phyloP scores from a whole-genome alignment of 2,329 filamentous ascomycete species.

The Microthyrium microscopicum region DNA sequence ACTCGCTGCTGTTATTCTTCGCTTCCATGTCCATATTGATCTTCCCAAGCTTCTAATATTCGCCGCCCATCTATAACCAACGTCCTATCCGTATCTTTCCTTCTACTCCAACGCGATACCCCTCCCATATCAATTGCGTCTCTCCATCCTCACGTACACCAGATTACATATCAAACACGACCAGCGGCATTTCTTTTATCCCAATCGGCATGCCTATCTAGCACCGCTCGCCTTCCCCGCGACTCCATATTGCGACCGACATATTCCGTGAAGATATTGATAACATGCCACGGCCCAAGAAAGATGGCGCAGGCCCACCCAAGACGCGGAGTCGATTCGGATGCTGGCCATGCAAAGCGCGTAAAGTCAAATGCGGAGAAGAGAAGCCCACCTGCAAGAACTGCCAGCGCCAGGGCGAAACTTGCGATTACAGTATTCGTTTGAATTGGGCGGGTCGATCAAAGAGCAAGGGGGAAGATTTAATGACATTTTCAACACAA shows the following conservation, averaged over 20 bases:
- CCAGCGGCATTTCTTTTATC: background rate
- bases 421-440: slow-evolving; percentile 66
- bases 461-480: slow-evolving; percentile 33
- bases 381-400: slow-evolving; percentile 44
- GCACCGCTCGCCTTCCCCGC: no score
- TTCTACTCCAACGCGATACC: no score
- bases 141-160: no score
- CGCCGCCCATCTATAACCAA: no score
- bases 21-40: no score
- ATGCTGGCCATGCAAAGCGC: slow-evolving; percentile 62
- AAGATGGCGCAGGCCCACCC: slow-evolving; percentile 43
- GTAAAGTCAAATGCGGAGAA: slow-evolving; percentile 70
- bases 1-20: no score
- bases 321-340: slow-evolving; percentile 52
- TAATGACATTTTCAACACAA: background rate
- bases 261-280: no score
- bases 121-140: no score
- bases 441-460: slow-evolving; percentile 67
- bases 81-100: no score
- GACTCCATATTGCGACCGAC: no score
- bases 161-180: no score
- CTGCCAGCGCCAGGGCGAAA: slow-evolving; percentile 55
- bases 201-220: background rate
- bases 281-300: slow-evolving; percentile 50
- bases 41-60: no score